Base-by-base conservation (phyloP, 2,329 filamentous ascomycete genomes). In the Fusarium longipes region DNA sequence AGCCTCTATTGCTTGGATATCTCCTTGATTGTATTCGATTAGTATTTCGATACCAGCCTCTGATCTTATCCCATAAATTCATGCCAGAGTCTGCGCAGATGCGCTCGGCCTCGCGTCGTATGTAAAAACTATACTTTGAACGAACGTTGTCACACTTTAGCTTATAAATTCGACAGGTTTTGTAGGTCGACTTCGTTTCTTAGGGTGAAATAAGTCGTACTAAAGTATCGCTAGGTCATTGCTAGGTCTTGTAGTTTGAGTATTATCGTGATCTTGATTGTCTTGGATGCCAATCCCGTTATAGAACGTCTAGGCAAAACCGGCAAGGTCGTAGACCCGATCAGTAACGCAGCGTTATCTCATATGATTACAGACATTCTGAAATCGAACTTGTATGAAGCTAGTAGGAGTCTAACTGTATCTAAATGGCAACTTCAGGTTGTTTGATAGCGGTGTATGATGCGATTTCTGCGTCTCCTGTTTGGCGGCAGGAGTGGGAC, bases 101-200 rank as follows among this genome's bases (percentile, higher is more conserved):
- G 17, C 32, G n/a, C 9, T 33, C n/a, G 17, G 17, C 4, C 17
- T 33, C n/a, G 32, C n/a, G 38, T 20, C 24, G 38, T 15, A 24
- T 20, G 9, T 15, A 14, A 8, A 40, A 14, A 15, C 32, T n/a
- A 54, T 61, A 69, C 5, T 30, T 47, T 5, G 63, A 60, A 17
- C 56, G 40, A 24, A 39, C 51, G 40, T 65, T 67, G 35, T 68
- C 57, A 42, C 68, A 71, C 38, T 59, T 58, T 29, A 53, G 52
- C 43, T 68, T 63, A 5, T 54, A 42, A n/a, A 55, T 49, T 45
- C 66, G 56, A n/a, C 64, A 69, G 45, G 63, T 65, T n/a, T 68
- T 52, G 24, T 57, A 68, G 5, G 56, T 42, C 3, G 45, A 40
- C 4, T 57, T n/a, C 65, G 53, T 44, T 59, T 68, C 17, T 57